Percentiles rank a stretch among this genome's conserved stretches.
These are phyloP conservation scores for Yamadazyma sp. DNA, from an alignment of 805 yeast species.

Conservation along the genomic window DNA sequence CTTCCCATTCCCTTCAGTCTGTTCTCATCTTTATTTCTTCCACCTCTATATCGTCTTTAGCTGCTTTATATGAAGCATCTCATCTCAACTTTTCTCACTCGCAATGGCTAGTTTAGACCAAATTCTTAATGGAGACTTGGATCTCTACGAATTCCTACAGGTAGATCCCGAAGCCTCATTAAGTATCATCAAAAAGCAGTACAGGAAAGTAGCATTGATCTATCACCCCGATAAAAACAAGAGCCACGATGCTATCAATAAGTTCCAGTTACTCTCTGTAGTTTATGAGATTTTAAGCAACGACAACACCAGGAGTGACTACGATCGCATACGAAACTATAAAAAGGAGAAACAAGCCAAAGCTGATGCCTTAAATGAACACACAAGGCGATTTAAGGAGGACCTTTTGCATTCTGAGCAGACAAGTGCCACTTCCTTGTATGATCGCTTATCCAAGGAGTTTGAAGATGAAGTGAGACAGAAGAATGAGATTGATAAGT, in stretches of 20 bases:
- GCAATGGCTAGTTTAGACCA: constrained; percentile 9
- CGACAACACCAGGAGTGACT: constrained; percentile 24
- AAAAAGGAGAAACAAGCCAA: constrained; percentile 14
- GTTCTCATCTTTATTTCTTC: too few relatives aligned
- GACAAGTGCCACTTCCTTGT: constrained; percentile 7
- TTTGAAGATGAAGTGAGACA: constrained; percentile 5
- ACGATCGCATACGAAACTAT: constrained; percentile 28
- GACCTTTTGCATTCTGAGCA: constrained; percentile 28
- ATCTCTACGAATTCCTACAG: constrained; percentile 28
- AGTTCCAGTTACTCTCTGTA: constrained; percentile 31
- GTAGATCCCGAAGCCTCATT: constrained; percentile 22
- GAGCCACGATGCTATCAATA: constrained; percentile 23
- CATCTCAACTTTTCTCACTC: constrained; percentile 1
- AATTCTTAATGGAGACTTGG: constrained; percentile 24
- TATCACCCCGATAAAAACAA: constrained; percentile 44
- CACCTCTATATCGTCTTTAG: too few relatives aligned
- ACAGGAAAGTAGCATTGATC: constrained; percentile 34
- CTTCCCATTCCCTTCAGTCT: too few relatives aligned
- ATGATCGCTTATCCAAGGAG: constrained; percentile 3
- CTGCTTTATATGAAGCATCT: too few relatives aligned
- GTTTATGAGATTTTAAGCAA: constrained; percentile 33
- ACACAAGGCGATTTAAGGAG: constrained; percentile 27
- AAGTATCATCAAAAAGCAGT: constrained; percentile 27
- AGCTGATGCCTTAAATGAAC: constrained; percentile 19
- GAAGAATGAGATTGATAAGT: constrained; percentile 16